Percentiles rank a stretch among this genome's conserved stretches.
These are phyloP conservation scores for Sungouiella thailandica DNA, from an alignment of 805 yeast genomes.

Conservation along the genomic window DNA sequence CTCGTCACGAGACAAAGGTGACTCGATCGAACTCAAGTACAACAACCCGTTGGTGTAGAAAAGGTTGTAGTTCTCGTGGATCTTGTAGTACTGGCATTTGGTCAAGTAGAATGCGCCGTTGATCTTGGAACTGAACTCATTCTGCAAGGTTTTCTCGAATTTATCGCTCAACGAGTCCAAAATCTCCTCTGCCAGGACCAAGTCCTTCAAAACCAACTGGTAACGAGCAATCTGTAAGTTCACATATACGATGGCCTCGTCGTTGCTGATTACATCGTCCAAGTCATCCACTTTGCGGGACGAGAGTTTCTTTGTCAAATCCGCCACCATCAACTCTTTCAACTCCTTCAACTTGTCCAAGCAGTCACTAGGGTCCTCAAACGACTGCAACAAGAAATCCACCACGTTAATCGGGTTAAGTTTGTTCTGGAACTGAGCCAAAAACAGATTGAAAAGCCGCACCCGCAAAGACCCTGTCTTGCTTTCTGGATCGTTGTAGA, in stretches of 20 bases:
- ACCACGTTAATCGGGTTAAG: conserved; percentile 77
- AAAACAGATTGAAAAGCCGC: conserved; percentile 66
- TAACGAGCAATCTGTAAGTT: conserved; percentile 69
- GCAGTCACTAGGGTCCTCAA: conserved; percentile 27
- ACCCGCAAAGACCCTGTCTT: conserved; percentile 44
- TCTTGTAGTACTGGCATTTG: conserved; percentile 68
- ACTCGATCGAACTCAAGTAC: conserved; percentile 69
- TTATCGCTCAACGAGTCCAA: conserved; percentile 56
- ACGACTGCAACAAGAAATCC: conserved; percentile 59
- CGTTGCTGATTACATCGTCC: conserved; percentile 35
- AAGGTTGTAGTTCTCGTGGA: conserved; percentile 70
- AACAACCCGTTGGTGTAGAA: conserved; percentile 79
- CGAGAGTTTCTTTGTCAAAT: conserved; percentile 23
- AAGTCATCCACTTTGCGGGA: conserved; percentile 21
- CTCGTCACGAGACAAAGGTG: conserved; percentile 35
- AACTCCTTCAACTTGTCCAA: conserved; percentile 34
- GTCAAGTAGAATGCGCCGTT: conserved; percentile 82
- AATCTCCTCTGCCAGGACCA: conserved; percentile 58
- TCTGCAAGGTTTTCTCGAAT: conserved; percentile 43
- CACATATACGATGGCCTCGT: conserved; percentile 49
- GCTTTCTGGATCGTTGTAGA: conserved; percentile 55
- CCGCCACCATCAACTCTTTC: conserved; percentile 21
- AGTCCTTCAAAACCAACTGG: conserved; percentile 48
- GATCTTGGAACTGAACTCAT: conserved; percentile 45
- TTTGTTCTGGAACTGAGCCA: conserved; percentile 59